Base-by-base conservation (phyloP, 768 basidiomycete species). In the Hericium coralloides region DNA sequence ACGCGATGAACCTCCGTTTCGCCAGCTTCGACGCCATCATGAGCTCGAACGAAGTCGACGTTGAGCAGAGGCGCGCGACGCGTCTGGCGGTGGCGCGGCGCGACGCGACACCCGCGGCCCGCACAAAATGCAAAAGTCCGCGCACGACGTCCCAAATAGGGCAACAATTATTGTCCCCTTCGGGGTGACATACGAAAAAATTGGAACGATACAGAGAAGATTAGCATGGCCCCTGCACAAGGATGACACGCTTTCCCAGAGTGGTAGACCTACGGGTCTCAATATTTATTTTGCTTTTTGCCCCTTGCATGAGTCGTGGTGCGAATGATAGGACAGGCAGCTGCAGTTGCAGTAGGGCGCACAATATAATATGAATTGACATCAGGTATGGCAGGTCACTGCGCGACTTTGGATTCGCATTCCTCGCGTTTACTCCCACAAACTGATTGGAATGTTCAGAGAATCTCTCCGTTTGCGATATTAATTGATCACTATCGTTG, bases 191-290 rank as follows among this genome's bases (percentile, higher is more conserved):
- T 86, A 89, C 83, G 85, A 87, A 88, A 92, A 92, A 90, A 88
- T 92, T 92, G 90, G 89, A 93, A 93, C 91, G 88, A 93, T 93
- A 93, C 91, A 92, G 91, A 95, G 92, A 93, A 94, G 92, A 93
- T 94, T 93, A 93, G 92, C 92, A 95, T 95, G 89, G 92, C 92
- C 92, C 92, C 93, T 94, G 92, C 92, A 94, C 92, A 95, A 94
- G 92, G 92, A 94, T 94, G 92, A 93, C 92, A 93, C 90, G 88
- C 86, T 90, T 87, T 87, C 80, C 86, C 87, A 84, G 86, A 87
- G 85, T 86, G 85, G 86, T 85, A 87, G 69, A 67, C 64, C 69
- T 68, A 68, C 67, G 69, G 68, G 65, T 69, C 69, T 70, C 69
- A 70, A 69, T 70, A 70, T 70, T 71, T 70, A 68, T 71, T 64